phyloP scores from a whole-genome alignment of 345 rosid species.

The Pseudoturritis turrita region DNA sequence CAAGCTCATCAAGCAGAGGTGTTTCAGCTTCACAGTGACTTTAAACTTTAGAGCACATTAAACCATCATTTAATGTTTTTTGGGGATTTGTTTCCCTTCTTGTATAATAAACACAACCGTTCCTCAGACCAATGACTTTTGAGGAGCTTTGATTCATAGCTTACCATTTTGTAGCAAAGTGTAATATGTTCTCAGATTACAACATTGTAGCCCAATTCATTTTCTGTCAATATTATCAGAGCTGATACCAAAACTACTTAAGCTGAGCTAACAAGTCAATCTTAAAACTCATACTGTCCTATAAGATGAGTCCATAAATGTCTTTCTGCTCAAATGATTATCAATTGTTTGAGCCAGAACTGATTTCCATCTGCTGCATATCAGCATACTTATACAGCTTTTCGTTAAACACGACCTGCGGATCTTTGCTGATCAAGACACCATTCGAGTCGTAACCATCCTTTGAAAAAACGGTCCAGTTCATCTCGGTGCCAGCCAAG shows the following conservation, averaged over 20 bases:
- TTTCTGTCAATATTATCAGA: background rate
- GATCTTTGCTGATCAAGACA: slow-evolving; percentile 60
- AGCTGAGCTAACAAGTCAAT: background rate
- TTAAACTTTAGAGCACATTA: too few species aligned
- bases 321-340: background rate
- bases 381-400: slow-evolving; percentile 27
- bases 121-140: background rate
- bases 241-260: background rate
- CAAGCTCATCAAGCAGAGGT: slow-evolving; percentile 49
- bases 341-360: background rate
- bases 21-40: slow-evolving; percentile 3
- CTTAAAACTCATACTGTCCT: background rate
- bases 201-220: slow-evolving; percentile 6
- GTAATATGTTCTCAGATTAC: background rate
- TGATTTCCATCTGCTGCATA: slow-evolving; percentile 42
- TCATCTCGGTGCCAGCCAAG: slow-evolving; percentile 95
- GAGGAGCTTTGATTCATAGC: background rate
- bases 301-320: background rate
- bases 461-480: slow-evolving; percentile 76
- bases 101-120: background rate
- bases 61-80: background rate
- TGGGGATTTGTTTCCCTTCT: background rate
- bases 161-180: background rate
- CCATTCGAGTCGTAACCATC: slow-evolving; percentile 61
- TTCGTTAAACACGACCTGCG: slow-evolving; percentile 58